These are phyloP conservation scores for Sphagnum fallax DNA, from an alignment of 228 moss, liverwort and hornwort genomes.

Conservation along the genomic window DNA sequence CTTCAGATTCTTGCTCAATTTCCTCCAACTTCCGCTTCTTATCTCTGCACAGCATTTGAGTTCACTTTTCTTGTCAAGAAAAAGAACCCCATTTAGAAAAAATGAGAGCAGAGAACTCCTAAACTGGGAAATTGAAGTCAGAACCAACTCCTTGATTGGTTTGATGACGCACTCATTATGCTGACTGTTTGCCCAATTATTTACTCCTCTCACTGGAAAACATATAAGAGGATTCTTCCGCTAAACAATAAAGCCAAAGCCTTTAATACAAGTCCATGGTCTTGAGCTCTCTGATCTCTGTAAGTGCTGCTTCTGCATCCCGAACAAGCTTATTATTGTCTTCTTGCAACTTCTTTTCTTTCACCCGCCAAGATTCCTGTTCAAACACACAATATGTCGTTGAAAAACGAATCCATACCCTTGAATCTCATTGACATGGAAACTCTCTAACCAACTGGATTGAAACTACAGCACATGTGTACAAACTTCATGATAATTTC, in stretches of 20 bases:
- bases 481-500: background rate
- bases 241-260: no score
- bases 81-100: no score
- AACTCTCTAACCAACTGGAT: background rate
- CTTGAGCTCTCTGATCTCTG: slow-evolving; percentile 13
- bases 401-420: background rate
- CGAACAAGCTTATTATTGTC: slow-evolving; percentile 23
- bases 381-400: background rate
- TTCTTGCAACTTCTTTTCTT: slow-evolving; percentile 23
- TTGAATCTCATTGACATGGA: no score
- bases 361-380: slow-evolving; percentile 17
- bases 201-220: no score
- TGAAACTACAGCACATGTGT: no score
- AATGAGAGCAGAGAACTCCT: no score
- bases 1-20: slow-evolving; percentile 16
- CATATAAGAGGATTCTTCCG: no score
- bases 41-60: slow-evolving; percentile 12
- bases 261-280: background rate
- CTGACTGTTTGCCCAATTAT: no score
- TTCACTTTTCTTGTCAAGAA: no score
- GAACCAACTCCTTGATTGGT: no score
- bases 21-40: slow-evolving; percentile 29
- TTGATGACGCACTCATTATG: no score
- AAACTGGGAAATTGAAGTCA: no score
- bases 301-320: slow-evolving; percentile 16